phyloP scores from a whole-genome alignment of 441 rosid genomes.

The Breynia disticha region DNA sequence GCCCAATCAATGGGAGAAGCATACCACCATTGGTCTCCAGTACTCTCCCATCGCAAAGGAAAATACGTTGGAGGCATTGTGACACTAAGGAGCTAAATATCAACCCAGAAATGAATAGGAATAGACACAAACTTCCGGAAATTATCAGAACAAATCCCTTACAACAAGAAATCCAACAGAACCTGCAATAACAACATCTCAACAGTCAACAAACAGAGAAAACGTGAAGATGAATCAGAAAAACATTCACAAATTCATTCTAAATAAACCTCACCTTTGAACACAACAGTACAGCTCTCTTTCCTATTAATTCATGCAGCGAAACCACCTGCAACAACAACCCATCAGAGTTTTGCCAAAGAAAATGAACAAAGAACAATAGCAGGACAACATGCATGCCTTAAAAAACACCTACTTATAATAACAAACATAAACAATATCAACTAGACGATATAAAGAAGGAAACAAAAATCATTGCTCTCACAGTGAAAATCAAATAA shows the following conservation, averaged over 20 bases:
- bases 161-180: constrained; percentile 6
- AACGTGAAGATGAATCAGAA: background rate
- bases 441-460: too few relatives aligned
- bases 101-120: background rate
- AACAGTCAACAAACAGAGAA: background rate
- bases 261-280: background rate
- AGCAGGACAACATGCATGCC: too few relatives aligned
- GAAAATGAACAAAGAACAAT: too few relatives aligned
- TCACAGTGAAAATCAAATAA: too few relatives aligned
- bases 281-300: too few relatives aligned
- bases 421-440: too few relatives aligned
- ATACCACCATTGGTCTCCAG: constrained; percentile 94
- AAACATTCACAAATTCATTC: background rate
- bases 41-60: constrained; percentile 93
- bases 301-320: too few relatives aligned
- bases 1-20: constrained; percentile 91
- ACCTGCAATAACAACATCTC: constrained; percentile 11
- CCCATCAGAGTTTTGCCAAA: too few relatives aligned
- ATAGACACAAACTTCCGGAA: constrained; percentile 2
- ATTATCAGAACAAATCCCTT: constrained; percentile 4
- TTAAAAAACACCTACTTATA: too few relatives aligned
- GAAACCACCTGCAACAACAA: too few relatives aligned
- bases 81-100: constrained; percentile 8
- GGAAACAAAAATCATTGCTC: too few relatives aligned
- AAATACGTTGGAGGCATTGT: constrained; percentile 57